Percentiles rank a stretch among this genome's conserved stretches.
These are phyloP conservation scores for Capsicum baccatum DNA, from an alignment of 257 asterid genomes.

Conservation along the genomic window DNA sequence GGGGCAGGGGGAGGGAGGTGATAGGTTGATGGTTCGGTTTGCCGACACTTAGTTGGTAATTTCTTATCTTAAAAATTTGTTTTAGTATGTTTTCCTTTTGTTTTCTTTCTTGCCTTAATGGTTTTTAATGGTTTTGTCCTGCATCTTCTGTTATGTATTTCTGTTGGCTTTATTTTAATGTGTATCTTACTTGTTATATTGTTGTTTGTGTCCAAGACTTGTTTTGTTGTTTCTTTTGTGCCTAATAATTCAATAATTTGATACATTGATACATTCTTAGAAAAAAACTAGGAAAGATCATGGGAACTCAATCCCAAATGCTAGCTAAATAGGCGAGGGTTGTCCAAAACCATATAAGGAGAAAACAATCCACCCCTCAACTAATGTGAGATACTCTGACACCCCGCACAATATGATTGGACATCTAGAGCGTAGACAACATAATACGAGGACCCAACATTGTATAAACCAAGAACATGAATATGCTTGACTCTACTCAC, in stretches of 20 bases:
- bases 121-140: neutral
- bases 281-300: neutral
- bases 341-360: neutral
- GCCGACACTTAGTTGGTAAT: neutral
- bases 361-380: neutral
- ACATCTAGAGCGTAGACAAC: neutral
- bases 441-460: constrained; percentile 7
- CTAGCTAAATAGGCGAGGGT: neutral
- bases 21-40: neutral
- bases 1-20: neutral
- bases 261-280: neutral
- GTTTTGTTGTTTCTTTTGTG: neutral
- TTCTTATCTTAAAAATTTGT: neutral
- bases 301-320: neutral
- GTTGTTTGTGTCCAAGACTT: neutral
- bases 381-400: neutral
- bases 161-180: constrained; percentile 15
- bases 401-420: neutral
- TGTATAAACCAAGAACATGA: neutral
- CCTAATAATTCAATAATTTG: neutral
- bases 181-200: neutral
- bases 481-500: neutral
- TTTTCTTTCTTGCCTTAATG: neutral
- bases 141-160: neutral
- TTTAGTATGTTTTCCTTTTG: neutral